Conservation (phyloP, 805 yeast species). For the Maudiozyma barnettii region DNA sequence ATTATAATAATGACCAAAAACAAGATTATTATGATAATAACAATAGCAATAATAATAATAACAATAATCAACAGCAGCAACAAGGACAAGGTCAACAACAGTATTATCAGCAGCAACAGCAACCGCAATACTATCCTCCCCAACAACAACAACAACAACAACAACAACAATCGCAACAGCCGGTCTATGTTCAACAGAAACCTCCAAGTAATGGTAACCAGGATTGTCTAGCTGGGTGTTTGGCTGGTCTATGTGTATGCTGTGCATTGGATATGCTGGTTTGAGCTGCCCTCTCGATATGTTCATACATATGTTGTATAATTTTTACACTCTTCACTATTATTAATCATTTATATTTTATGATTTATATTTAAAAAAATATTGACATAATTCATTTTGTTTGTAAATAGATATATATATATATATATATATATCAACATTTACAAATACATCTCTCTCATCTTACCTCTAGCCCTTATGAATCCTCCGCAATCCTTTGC, state of each 20-base stretch:
- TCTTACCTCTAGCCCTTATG: constrained; percentile 39
- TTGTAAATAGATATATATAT: not conserved
- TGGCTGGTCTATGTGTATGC: constrained; percentile 43
- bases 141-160: constrained; percentile 25
- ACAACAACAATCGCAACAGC: constrained; percentile 39
- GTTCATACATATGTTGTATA: not conserved
- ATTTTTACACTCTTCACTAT: too few relatives aligned
- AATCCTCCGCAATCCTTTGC: constrained; percentile 39
- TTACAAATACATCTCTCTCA: constrained; percentile 44
- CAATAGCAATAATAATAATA: constrained; percentile 1
- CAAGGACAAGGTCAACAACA: constrained; percentile 37
- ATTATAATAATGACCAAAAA: constrained; percentile 1
- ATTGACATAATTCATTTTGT: too few relatives aligned
- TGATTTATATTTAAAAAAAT: too few relatives aligned
- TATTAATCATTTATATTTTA: too few relatives aligned
- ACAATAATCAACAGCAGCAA: constrained; percentile 1
- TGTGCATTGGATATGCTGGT: constrained; percentile 43
- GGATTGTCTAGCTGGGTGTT: constrained; percentile 40
- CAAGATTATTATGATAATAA: not conserved
- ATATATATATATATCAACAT: not conserved
- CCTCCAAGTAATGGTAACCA: constrained; percentile 27
- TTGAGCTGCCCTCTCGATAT: constrained; percentile 8
- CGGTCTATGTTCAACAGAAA: constrained; percentile 40
- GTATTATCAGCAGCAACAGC: constrained; percentile 27
- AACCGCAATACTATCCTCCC: constrained; percentile 7